A percentile compares a stretch with the other conserved stretches of the same genome.
These are phyloP conservation scores for Kodamaea fukazawae DNA, from an alignment of 805 yeast genomes.

Conservation along the genomic window DNA sequence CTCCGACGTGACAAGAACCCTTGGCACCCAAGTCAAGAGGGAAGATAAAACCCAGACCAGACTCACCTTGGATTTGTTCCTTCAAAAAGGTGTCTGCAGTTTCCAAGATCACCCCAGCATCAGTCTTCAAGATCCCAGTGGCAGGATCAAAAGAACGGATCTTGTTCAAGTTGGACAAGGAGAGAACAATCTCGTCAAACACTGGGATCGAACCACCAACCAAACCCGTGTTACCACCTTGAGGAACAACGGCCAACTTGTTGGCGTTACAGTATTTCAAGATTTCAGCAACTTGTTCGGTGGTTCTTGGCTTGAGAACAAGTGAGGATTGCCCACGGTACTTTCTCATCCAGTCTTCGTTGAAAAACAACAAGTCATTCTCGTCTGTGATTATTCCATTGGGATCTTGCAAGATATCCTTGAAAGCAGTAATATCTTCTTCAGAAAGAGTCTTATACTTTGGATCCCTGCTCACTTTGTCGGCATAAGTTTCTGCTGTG, in stretches of 20 bases:
- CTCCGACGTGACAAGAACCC: slow-evolving; percentile 96
- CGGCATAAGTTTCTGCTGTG: slow-evolving; percentile 70
- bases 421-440: slow-evolving; percentile 61
- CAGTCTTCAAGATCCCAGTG: slow-evolving; percentile 83
- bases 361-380: slow-evolving; percentile 67
- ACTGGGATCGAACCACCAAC: slow-evolving; percentile 95
- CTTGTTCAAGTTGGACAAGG: slow-evolving; percentile 67
- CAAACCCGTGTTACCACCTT: slow-evolving; percentile 95
- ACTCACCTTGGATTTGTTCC: slow-evolving; percentile 39
- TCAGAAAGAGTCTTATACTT: slow-evolving; percentile 51
- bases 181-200: slow-evolving; percentile 82
- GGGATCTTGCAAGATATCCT: slow-evolving; percentile 50
- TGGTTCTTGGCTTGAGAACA: slow-evolving; percentile 78
- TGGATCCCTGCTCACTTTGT: slow-evolving; percentile 49
- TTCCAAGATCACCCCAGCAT: slow-evolving; percentile 88
- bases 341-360: slow-evolving; percentile 94
- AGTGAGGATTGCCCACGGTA: slow-evolving; percentile 83
- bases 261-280: slow-evolving; percentile 76
- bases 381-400: slow-evolving; percentile 51
- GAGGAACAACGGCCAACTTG: slow-evolving; percentile 85
- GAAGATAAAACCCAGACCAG: slow-evolving; percentile 65
- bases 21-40: slow-evolving; percentile 95
- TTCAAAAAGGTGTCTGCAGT: slow-evolving; percentile 74
- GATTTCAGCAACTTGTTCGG: slow-evolving; percentile 73
- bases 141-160: slow-evolving; percentile 78